Conservation (phyloP, 352 stramenopile species). For the Nothophytophthora sp. region DNA sequence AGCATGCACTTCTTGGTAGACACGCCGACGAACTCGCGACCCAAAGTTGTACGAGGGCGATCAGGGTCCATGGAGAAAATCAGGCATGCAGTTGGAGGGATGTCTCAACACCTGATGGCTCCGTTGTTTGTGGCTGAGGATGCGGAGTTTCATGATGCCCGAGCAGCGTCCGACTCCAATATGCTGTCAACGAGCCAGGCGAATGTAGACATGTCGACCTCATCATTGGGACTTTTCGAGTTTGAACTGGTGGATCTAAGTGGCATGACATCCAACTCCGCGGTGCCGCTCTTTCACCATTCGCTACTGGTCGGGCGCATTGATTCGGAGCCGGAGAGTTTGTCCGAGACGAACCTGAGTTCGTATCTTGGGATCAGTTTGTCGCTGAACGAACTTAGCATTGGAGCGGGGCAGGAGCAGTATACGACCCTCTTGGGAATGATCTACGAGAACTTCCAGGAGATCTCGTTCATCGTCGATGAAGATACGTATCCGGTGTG, state of each 20-base stretch:
- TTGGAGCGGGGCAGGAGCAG: conserved; percentile 59
- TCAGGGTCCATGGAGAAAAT: conserved; percentile 63
- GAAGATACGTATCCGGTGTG: conserved; percentile 85
- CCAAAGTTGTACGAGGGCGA: conserved; percentile 17
- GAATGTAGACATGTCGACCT: conserved; percentile 61
- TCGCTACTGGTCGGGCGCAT: conserved; percentile 76
- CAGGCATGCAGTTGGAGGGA: conserved; percentile 54
- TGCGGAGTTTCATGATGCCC: conserved; percentile 84
- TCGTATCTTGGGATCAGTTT: conserved; percentile 71
- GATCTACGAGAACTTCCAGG: conserved; percentile 89
- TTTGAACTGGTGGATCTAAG: conserved; percentile 87
- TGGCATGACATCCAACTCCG: conserved; percentile 55
- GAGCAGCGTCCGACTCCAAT: conserved; percentile 39
- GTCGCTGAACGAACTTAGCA: conserved; percentile 77
- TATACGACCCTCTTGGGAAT: conserved; percentile 76
- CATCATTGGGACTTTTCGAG: conserved; percentile 68
- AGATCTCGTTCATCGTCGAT: conserved; percentile 69
- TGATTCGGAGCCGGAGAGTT: conserved; percentile 69
- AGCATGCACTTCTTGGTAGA: conserved; percentile 58
- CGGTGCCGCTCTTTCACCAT: conserved; percentile 75
- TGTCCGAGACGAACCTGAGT: conserved; percentile 60
- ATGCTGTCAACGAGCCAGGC: conserved; percentile 14
- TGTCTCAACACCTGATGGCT: conserved; percentile 79
- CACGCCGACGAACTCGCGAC: conserved; percentile 14
- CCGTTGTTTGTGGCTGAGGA: conserved; percentile 81